phyloP scores from a whole-genome alignment of 139 green algal genomes.

The Chara braunii region DNA sequence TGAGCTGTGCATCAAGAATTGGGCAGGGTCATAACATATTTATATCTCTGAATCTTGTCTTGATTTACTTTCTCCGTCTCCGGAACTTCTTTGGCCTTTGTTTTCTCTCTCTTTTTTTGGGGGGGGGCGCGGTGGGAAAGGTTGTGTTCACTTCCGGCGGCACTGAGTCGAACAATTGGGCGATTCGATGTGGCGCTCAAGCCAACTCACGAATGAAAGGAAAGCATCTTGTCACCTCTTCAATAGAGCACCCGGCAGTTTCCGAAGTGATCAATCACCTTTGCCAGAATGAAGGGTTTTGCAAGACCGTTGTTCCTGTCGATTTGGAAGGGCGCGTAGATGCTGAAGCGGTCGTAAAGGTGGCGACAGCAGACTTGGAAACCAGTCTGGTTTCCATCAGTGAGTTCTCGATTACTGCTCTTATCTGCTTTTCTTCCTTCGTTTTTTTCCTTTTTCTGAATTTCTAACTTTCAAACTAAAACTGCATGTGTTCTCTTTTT shows the following conservation, averaged over 20 bases:
- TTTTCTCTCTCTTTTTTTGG: too few relatives aligned
- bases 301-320: constrained; percentile 53
- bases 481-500: neutral
- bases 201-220: constrained; percentile 8
- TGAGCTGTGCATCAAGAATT: too few relatives aligned
- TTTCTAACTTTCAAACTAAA: too few relatives aligned
- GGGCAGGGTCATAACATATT: too few relatives aligned
- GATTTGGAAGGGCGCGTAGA: constrained; percentile 52
- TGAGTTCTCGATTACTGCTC: neutral
- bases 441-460: too few relatives aligned
- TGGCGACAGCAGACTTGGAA: constrained; percentile 33
- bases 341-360: constrained; percentile 41
- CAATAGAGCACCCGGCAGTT: constrained; percentile 71
- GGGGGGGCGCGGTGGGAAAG: too few relatives aligned
- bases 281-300: constrained; percentile 38
- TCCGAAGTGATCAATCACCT: constrained; percentile 23
- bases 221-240: constrained; percentile 57
- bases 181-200: constrained; percentile 14
- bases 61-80: too few relatives aligned
- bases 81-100: too few relatives aligned
- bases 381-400: constrained; percentile 60
- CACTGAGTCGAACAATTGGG: constrained; percentile 44
- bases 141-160: constrained; percentile 45
- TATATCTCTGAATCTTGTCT: too few relatives aligned
- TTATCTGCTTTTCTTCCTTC: neutral